Evolutionary conservation across 768 basidiomycete species (phyloP).

Genomic region (Dioszegia hungarica): DNA sequence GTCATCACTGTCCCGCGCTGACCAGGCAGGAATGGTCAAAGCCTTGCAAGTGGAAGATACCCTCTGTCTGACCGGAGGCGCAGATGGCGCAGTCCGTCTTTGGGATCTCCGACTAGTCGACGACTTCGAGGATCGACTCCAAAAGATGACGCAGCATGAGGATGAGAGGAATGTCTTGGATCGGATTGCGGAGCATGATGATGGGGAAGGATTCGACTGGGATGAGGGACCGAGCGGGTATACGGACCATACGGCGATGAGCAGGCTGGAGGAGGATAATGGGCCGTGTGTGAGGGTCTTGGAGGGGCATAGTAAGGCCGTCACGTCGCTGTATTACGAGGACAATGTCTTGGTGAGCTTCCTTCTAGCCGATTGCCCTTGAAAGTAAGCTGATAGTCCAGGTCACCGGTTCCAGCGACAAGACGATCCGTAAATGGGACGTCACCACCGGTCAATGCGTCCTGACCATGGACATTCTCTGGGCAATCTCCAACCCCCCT

Average conservation of each 20-base stretch:
- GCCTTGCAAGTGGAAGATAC: slow-evolving; percentile 88
- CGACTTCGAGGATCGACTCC: slow-evolving; percentile 55
- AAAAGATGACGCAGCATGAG: slow-evolving; percentile 18
- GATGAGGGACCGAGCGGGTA: slow-evolving; percentile 35
- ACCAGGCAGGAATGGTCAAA: slow-evolving; percentile 59
- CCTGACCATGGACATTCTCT: slow-evolving; percentile 98
- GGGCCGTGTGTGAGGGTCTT: slow-evolving; percentile 65
- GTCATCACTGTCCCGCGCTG: background rate
- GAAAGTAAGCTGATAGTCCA: slow-evolving; percentile 42
- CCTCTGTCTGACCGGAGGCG: slow-evolving; percentile 82
- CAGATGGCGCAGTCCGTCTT: slow-evolving; percentile 74
- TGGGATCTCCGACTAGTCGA: slow-evolving; percentile 89
- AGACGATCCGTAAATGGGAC: slow-evolving; percentile 98
- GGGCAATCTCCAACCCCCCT: slow-evolving; percentile 88
- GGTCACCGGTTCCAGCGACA: slow-evolving; percentile 97
- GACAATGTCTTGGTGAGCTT: slow-evolving; percentile 79
- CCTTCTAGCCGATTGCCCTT: background rate
- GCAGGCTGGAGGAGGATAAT: slow-evolving; percentile 25
- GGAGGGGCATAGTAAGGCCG: slow-evolving; percentile 88
- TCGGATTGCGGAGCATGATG: slow-evolving; percentile 33
- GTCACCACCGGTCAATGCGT: slow-evolving; percentile 95
- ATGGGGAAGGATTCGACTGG: slow-evolving; percentile 33
- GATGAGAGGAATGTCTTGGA: slow-evolving; percentile 37
- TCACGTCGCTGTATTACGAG: slow-evolving; percentile 92
- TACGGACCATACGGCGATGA: slow-evolving; percentile 9